Evolutionary conservation across 1,139 yeast species (phyloP), one percentile per base, ranked within the genome.

Genomic region (Ogataea hybrid): DNA sequence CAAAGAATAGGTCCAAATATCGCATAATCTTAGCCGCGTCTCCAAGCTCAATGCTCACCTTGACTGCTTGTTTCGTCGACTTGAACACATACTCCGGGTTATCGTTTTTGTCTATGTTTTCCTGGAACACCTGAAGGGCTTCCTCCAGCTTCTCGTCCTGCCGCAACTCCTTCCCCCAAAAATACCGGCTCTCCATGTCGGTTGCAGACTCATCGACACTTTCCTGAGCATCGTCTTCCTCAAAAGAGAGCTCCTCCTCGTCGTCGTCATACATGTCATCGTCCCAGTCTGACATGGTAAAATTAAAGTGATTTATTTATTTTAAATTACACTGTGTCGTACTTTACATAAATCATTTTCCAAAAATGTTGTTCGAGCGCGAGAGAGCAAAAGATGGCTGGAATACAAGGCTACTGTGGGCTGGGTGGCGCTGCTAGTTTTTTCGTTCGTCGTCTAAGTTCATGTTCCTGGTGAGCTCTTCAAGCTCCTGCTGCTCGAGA

Each of bases 61-160:
- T 86, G 38, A 84, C 70, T 28, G 75, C 63, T 56, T 86, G 95
- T 54, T 86, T 86, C 40, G 69, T 62, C 0, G 88, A 70, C 50
- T 80, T 83, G 61, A 83, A 81, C 3, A 75, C 57, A 69, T 77
- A 78, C 30, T 65, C 68, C 5, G 53, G 36, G 11, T 41, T 28
- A 2, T 27, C 23, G 10, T 59, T 62, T 4, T 57, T 53, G 14
- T 53, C 58, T 6, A 71, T 57, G 2, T 77, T 67, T 16, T 57
- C 58, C 8, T 56, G 51, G 42, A 81, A 74, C 44, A 67, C 68
- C 3, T 53, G 60, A n/a, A 75, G 54, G 0, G 87, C 84, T 9
- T 57, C 64, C 1, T 55, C 56, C 0, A 69, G 64, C 35, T 80
- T 78, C 37, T 82, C 89, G 49, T 81, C 87, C 55, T 82, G 61